These are phyloP conservation scores for Citrus mangshanensis DNA, from an alignment of 345 rosid genomes.

Conservation along the genomic window DNA sequence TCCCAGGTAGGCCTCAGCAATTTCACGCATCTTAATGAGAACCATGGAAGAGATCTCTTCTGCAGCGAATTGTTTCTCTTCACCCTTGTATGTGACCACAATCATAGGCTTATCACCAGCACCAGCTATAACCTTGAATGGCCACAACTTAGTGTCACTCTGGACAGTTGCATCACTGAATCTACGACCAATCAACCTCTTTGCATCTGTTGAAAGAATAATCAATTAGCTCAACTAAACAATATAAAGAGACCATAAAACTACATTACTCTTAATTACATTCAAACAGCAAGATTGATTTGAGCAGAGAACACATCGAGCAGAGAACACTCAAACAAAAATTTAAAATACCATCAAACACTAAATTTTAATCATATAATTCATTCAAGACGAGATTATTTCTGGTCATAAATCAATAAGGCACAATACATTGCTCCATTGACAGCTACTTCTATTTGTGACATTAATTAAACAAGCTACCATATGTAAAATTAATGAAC, in stretches of 20 bases:
- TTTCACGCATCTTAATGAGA: conserved; percentile 78
- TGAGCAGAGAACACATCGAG: not conserved
- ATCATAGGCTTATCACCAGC: conserved; percentile 79
- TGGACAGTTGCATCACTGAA: conserved; percentile 61
- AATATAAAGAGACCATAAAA: not conserved
- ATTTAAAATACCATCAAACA: not conserved
- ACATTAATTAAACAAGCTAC: too few species aligned
- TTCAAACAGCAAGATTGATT: too few species aligned
- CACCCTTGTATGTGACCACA: conserved; percentile 61
- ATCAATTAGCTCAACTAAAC: not conserved
- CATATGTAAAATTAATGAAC: too few species aligned
- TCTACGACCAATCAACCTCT: conserved; percentile 74
- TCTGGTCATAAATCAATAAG: too few species aligned
- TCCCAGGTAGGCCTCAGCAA: conserved; percentile 81
- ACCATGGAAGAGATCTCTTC: conserved; percentile 82
- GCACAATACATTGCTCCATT: not conserved
- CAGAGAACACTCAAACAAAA: not conserved
- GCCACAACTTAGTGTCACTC: conserved; percentile 71
- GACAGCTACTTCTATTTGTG: not conserved
- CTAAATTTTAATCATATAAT: too few species aligned
- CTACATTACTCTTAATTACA: not conserved
- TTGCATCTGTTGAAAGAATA: conserved; percentile 46
- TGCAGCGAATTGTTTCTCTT: conserved; percentile 65
- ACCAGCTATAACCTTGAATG: conserved; percentile 67
- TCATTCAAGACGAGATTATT: too few species aligned